Evolutionary conservation across 176 grass and related monocot species (phyloP).

Genomic region (Oryza punctata): DNA sequence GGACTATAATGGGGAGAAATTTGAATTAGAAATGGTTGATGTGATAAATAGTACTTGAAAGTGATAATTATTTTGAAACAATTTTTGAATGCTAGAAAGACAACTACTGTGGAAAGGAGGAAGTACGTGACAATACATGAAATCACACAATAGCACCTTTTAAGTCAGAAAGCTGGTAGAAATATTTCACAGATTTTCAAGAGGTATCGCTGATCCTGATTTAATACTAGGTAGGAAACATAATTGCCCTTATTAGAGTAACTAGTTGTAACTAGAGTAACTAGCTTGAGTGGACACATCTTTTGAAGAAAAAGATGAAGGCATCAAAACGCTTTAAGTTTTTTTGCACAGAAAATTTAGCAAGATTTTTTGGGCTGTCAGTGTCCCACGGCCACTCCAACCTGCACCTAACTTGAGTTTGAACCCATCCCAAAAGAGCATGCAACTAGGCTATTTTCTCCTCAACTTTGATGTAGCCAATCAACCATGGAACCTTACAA

Average conservation of each 20-base stretch:
- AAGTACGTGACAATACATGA: too few relatives aligned
- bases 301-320: slow-evolving; percentile 45
- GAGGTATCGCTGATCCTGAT: neutral
- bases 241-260: neutral
- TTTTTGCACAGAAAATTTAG: slow-evolving; percentile 54
- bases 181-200: neutral
- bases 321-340: slow-evolving; percentile 32
- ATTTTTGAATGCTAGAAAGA: too few relatives aligned
- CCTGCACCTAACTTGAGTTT: slow-evolving; percentile 32
- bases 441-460: slow-evolving; percentile 7
- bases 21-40: too few relatives aligned
- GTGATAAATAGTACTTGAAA: too few relatives aligned
- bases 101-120: too few relatives aligned
- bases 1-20: too few relatives aligned
- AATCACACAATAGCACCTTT: neutral
- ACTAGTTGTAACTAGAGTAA: neutral
- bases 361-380: slow-evolving; percentile 58
- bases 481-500: slow-evolving; percentile 21
- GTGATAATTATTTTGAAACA: too few relatives aligned
- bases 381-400: slow-evolving; percentile 32
- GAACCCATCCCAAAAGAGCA: slow-evolving; percentile 20
- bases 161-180: neutral
- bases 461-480: slow-evolving; percentile 52
- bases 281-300: slow-evolving; percentile 35
- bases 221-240: neutral